Evolutionary conservation across 2,329 filamentous ascomycete genomes (phyloP), one percentile per base, ranked within the genome.

Genomic region (Dactylonectria estremocensis): DNA sequence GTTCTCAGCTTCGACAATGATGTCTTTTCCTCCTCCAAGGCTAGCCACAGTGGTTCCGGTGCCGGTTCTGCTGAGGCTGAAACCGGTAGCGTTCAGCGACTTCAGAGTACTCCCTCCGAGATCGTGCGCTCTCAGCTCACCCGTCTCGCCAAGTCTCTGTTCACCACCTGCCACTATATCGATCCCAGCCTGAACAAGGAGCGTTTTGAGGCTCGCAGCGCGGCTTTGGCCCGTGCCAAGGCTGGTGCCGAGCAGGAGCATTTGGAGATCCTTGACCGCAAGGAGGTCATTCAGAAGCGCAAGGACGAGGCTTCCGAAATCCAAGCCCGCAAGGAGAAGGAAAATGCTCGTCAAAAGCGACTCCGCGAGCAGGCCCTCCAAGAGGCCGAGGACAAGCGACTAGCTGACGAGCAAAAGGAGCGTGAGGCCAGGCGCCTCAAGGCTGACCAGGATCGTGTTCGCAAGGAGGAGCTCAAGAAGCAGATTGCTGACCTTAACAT

Each of bases 1-100:
- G 93, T 98, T 56, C 90, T 99, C 68, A 98, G 95, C 81, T 99
- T 99, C 77, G 96, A 99, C 81, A 97, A 94, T 61, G 96, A 99
- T 81, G 95, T 99, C 73, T 98, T 99, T 87, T 97, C 96, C 40
- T 98, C 96, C 16, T 91, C 95, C 78, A 98, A 97, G 87, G 94
- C 95, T 73, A 89, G 94, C 68, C 94, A 97, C 82, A 88, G 93
- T 70, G 95, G 95, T 70, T 95, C 94, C 73, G 90, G 88, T 64
- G 91, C 93, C 69, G 95, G 95, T 68, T 97, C 95, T 62, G 93
- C 95, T 53, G 96, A 98, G 84, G 89, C 87, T 71, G 95, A 98
- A 79, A 88, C 89, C 62, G 91, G 92, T 77, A 93, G 93, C 57
- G 93, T 98, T 43, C 96, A 99, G 85, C 93, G 95, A 76, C 91